phyloP scores from a whole-genome alignment of 352 stramenopile species.

The Pythium utonaiense region DNA sequence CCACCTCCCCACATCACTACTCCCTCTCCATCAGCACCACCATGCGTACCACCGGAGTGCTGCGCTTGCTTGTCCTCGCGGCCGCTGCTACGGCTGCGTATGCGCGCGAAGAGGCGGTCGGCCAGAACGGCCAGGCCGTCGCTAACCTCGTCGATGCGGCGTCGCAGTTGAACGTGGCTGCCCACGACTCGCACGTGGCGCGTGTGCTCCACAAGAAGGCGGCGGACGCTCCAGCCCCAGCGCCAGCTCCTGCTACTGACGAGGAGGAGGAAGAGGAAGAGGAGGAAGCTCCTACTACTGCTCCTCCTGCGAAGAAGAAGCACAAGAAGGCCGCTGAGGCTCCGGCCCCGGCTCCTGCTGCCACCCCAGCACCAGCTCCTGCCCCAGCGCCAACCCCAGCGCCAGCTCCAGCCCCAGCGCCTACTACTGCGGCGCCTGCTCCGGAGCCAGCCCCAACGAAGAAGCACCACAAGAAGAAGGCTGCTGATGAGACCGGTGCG shows the following conservation, averaged over 20 bases:
- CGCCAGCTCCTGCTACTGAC: not conserved
- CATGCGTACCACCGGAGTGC: slow-evolving; percentile 59
- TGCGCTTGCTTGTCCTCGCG: slow-evolving; percentile 53
- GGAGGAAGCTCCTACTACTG: slow-evolving; percentile 10
- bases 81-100: slow-evolving; percentile 41
- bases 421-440: slow-evolving; percentile 3
- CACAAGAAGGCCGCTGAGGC: slow-evolving; percentile 11
- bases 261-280: slow-evolving; percentile 23
- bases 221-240: slow-evolving; percentile 5
- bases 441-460: slow-evolving; percentile 22
- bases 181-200: slow-evolving; percentile 5
- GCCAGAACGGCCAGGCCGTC: slow-evolving; percentile 12
- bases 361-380: not conserved
- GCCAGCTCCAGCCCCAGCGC: not conserved
- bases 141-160: slow-evolving; percentile 1
- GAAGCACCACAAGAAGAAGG: slow-evolving; percentile 22
- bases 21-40: not conserved
- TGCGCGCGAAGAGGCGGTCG: slow-evolving; percentile 21
- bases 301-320: slow-evolving; percentile 16
- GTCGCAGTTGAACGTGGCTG: not conserved
- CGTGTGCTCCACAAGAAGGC: slow-evolving; percentile 25
- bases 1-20: not conserved
- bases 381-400: slow-evolving; percentile 4
- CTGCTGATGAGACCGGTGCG: not conserved
- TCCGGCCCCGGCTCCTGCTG: slow-evolving; percentile 1